Base-by-base conservation (phyloP, 805 yeast genomes). In the Ogataea philodendri region DNA sequence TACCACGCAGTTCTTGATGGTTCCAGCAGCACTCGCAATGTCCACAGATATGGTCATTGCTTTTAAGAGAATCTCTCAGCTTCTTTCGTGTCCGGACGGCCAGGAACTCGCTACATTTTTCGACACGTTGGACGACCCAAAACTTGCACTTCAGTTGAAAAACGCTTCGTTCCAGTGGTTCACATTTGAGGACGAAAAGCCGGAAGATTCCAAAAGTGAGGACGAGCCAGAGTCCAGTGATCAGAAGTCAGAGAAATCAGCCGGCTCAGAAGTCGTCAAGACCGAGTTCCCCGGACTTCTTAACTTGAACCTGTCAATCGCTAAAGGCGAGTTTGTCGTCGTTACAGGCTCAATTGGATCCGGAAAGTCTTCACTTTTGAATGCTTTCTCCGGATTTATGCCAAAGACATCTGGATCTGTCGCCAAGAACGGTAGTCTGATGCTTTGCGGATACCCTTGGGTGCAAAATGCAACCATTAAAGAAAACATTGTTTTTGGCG, bases 261-360 rank as follows among this genome's bases (percentile, higher is more conserved):
- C 52, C 21, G n/a, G n/a, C n/a, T n/a, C n/a, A n/a, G 48, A 50
- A 8, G 6, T 41, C 5, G 32, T 39, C 21, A 32, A 40, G 20
- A 46, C 68, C 39, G 34, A 47, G 16, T 69, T 69, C 52, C 44
- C 68, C 30, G 74, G 87, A 47, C 54, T 79, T 57, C 41, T 52
- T 23, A 48, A 82, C 51, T 57, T 84, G 35, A 63, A 74, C 42
- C 59, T 84, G 19, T 50, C 59, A 1, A 62, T 84, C 27, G 57
- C 65, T 31, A 71, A 72, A 37, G 82, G 83, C 9, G 90, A 84
- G 49, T 72, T 85, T 29, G 60, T 84, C 5, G 78, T 81, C 35
- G 69, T 83, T 13, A 81, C 87, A 1, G 94, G 94, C 13, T 60
- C 78, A 2, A 80, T 84, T 48, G 95, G 95, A 8, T 70, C 86